Evolutionary conservation across 2,329 filamentous ascomycete genomes (phyloP).

Genomic region (Tolypocladium tropicale): DNA sequence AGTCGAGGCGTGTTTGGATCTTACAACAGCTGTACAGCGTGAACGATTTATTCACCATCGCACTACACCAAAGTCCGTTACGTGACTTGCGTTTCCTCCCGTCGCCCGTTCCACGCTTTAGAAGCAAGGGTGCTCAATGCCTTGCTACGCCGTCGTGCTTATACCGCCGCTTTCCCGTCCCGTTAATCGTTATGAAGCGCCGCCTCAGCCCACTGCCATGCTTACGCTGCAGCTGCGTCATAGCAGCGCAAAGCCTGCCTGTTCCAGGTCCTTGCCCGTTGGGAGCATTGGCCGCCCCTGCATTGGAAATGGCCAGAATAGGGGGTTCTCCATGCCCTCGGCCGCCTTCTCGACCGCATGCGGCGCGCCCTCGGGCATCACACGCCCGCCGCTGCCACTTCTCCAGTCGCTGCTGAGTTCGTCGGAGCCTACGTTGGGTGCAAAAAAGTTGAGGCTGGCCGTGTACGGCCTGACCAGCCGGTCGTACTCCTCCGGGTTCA

Average conservation of each 20-base stretch:
- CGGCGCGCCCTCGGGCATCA: slow-evolving; percentile 6
- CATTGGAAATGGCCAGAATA: slow-evolving; percentile 53
- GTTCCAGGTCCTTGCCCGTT: slow-evolving; percentile 32
- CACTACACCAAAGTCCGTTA: not conserved
- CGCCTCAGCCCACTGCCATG: not conserved
- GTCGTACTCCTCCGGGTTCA: slow-evolving; percentile 25
- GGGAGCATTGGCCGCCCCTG: slow-evolving; percentile 46
- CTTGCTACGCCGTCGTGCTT: not conserved
- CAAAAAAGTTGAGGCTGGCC: slow-evolving; percentile 47
- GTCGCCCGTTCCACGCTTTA: not conserved
- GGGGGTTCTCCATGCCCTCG: slow-evolving; percentile 37
- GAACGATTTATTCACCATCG: not conserved
- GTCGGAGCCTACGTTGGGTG: slow-evolving; percentile 34
- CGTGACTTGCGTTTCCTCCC: not conserved
- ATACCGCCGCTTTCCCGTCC: not conserved
- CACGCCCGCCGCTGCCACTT: slow-evolving; percentile 15
- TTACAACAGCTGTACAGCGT: no score
- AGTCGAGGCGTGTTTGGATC: no score
- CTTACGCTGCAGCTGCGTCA: slow-evolving; percentile 6
- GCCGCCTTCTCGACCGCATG: slow-evolving; percentile 15
- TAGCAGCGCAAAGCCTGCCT: slow-evolving; percentile 40
- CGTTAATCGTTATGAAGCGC: not conserved
- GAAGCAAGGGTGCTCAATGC: not conserved
- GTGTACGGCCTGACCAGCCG: slow-evolving; percentile 35
- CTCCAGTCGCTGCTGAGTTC: slow-evolving; percentile 41